A percentile compares a stretch with the other conserved stretches of the same genome.
These are phyloP conservation scores for Aspergillus clavatus DNA, from an alignment of 2,329 filamentous ascomycete species.

Conservation along the genomic window DNA sequence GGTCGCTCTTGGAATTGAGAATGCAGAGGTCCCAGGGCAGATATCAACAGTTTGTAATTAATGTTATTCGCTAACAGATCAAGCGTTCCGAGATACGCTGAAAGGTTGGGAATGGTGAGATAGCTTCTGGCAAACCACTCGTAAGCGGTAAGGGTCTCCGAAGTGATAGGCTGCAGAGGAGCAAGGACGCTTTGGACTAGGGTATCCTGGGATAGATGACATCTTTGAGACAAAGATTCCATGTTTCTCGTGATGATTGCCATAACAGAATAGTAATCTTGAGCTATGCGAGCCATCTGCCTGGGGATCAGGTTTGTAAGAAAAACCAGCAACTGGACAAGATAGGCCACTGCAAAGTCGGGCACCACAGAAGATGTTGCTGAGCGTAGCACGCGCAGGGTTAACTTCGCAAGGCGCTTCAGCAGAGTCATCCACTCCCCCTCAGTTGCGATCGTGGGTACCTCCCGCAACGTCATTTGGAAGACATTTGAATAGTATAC, in stretches of 20 bases:
- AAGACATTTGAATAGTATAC: conserved; percentile 43
- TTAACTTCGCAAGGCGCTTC: conserved; percentile 33
- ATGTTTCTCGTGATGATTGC: conserved; percentile 30
- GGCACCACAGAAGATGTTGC: conserved; percentile 19
- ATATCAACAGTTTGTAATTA: conserved; percentile 48
- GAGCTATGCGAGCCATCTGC: conserved; percentile 35
- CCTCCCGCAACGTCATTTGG: conserved; percentile 34
- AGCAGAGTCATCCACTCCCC: conserved; percentile 40
- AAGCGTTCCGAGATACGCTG: conserved; percentile 35
- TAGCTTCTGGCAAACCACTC: conserved; percentile 44
- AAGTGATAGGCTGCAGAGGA: conserved; percentile 40
- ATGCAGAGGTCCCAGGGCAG: conserved; percentile 33
- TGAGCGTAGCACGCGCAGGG: conserved; percentile 31
- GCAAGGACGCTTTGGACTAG: conserved; percentile 37
- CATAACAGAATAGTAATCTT: conserved; percentile 39
- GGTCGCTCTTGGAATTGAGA: conserved; percentile 20
- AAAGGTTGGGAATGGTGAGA: conserved; percentile 42
- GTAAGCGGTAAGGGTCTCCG: conserved; percentile 43
- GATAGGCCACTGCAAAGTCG: conserved; percentile 23
- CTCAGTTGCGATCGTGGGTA: conserved; percentile 35
- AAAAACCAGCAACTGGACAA: conserved; percentile 34
- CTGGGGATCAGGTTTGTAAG: conserved; percentile 38
- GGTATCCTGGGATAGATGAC: conserved; percentile 22
- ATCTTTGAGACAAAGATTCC: conserved; percentile 11
- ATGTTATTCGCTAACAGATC: conserved; percentile 44